Base-by-base conservation (phyloP, 2,329 filamentous ascomycete genomes). In the Coleophoma crateriformis region DNA sequence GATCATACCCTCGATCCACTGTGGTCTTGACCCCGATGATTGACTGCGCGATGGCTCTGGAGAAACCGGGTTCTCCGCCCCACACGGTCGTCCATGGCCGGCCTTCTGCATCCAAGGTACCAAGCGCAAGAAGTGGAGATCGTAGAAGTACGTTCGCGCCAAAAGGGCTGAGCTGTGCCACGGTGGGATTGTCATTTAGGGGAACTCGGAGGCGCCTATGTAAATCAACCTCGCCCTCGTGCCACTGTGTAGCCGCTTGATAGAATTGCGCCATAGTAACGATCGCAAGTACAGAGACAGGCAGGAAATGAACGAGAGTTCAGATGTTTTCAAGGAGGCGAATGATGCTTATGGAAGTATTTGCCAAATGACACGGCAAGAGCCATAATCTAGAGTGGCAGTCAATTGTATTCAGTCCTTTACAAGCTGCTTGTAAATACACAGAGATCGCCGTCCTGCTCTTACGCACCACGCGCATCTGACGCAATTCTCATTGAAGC, bases 21-120 rank as follows among this genome's bases (percentile, higher is more conserved):
- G 73, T 64, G 4, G 78, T 79, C 41, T 76, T 75, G 1, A 90
- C 70, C 1, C 81, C 87, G 3, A 95, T 71, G 10, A 88, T 74
- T 1, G 72, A 76, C 38, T 78, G 72, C 2, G 80, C 82, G 0
- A 91, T 68, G 0, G 81, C 76, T 44, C 76, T 72, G 0, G 82
- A 80, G 57, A 92, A 87, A 0, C 86, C 87, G 1, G 77, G 67
- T 50, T 84, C 72, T 14, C 89, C 89, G n/a, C 88, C 88, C 81
- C 86, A 87, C 7, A 95, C 54, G 0, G 86, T 86, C 14, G 85
- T 86, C 89, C 89, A 95, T 1, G 87, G 88, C 17, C 79, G 71
- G 2, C 77, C 77, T 17, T 81, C 61, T 2, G 69, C 66, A 60
- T 94, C 88, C 1, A 91, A 68, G 0, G 87, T 80, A 1, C 89